These are phyloP conservation scores for Aspergillus oerlinghausenensis DNA, from an alignment of 2,329 filamentous ascomycete species.

Conservation along the genomic window DNA sequence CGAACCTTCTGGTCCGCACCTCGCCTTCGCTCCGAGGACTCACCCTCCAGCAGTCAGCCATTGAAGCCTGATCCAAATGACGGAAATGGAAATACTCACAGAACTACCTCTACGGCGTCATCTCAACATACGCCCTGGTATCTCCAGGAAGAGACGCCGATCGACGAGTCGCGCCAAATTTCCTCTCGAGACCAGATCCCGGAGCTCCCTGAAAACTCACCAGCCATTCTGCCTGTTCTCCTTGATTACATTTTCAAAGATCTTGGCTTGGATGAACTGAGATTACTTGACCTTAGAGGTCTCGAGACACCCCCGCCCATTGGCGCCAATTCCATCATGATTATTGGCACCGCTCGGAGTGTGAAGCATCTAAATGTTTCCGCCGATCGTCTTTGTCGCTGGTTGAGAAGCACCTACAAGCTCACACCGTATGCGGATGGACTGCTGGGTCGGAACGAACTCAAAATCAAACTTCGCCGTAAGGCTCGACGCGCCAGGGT, in stretches of 20 bases:
- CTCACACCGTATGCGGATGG: slow-evolving; percentile 79
- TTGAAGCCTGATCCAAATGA: slow-evolving; percentile 1
- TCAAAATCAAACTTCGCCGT: slow-evolving; percentile 79
- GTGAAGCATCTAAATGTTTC: slow-evolving; percentile 91
- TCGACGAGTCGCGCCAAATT: slow-evolving; percentile 38
- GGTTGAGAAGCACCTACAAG: slow-evolving; percentile 69
- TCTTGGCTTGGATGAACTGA: slow-evolving; percentile 77
- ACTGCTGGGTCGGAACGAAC: slow-evolving; percentile 79
- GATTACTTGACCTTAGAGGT: slow-evolving; percentile 73
- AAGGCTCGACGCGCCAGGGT: slow-evolving; percentile 78
- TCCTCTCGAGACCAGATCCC: slow-evolving; percentile 56
- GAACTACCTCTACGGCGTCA: slow-evolving; percentile 3
- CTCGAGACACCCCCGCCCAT: slow-evolving; percentile 84
- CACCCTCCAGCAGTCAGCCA: slow-evolving; percentile 11
- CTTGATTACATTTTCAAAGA: slow-evolving; percentile 77
- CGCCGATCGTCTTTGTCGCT: slow-evolving; percentile 82
- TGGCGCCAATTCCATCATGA: slow-evolving; percentile 84
- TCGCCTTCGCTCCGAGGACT: slow-evolving; percentile 21
- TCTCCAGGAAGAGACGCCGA: slow-evolving; percentile 58
- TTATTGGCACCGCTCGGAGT: slow-evolving; percentile 84
- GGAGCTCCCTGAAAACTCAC: slow-evolving; percentile 63
- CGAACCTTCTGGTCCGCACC: slow-evolving; percentile 22
- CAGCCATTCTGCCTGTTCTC: slow-evolving; percentile 65
- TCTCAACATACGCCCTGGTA: slow-evolving; percentile 68
- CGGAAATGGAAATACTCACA: slow-evolving; percentile 1